Percentiles rank a stretch among this genome's conserved stretches.
phyloP scores from a whole-genome alignment of 257 asterid genomes.

The Gentiana straminea region DNA sequence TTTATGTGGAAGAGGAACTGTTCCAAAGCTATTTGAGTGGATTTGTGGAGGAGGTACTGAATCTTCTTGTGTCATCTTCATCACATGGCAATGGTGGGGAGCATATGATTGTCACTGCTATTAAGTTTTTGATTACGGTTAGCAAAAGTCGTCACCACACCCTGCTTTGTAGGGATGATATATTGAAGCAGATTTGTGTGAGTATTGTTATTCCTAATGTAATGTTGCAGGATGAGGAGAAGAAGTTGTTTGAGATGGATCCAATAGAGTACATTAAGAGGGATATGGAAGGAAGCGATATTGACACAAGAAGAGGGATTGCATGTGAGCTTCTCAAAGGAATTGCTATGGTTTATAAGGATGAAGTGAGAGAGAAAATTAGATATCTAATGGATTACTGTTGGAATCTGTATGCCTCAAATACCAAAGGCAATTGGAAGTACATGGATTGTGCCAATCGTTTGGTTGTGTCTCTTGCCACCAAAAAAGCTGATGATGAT shows the following conservation, averaged over 20 bases:
- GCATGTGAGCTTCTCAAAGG: conserved; percentile 33
- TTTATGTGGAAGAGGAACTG: conserved; percentile 70
- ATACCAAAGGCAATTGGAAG: conserved; percentile 81
- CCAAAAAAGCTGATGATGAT: conserved; percentile 57
- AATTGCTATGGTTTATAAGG: conserved; percentile 67
- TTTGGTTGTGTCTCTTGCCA: conserved; percentile 86
- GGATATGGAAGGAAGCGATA: too few relatives aligned
- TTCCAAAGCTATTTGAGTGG: conserved; percentile 34
- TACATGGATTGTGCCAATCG: conserved; percentile 87
- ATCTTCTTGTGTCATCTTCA: too few relatives aligned
- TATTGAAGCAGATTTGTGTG: conserved; percentile 68
- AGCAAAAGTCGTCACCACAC: conserved; percentile 74
- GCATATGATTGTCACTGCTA: conserved; percentile 73
- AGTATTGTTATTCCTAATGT: conserved; percentile 25
- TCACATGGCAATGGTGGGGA: conserved; percentile 24
- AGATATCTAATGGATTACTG: conserved; percentile 57
- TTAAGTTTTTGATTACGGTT: conserved; percentile 70
- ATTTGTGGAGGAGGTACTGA: too few relatives aligned
- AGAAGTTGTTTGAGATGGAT: conserved; percentile 89
- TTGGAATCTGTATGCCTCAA: conserved; percentile 54
- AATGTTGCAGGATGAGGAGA: conserved; percentile 4
- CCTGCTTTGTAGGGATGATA: conserved; percentile 61
- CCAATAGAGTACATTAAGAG: conserved; percentile 39
- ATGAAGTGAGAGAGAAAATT: conserved; percentile 60
- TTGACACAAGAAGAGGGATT: too few relatives aligned